Evolutionary conservation across 1,139 yeast species (phyloP), one percentile per base, ranked within the genome.

Genomic region (Protomyces macrosporus): DNA sequence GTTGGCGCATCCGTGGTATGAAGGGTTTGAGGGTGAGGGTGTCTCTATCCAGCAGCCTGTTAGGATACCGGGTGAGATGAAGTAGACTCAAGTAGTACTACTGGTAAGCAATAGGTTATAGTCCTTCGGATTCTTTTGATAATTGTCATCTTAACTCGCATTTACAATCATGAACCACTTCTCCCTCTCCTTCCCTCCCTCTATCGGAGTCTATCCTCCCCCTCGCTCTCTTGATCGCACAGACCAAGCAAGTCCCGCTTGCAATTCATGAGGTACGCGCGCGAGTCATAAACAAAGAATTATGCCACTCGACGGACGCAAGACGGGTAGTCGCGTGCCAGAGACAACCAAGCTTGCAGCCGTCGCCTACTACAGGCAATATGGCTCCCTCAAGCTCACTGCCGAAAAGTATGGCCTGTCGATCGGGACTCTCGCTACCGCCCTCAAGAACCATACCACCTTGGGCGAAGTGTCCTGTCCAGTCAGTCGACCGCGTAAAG

Each of bases 1-100:
- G 7, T 77, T 81, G 54, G 81, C 81, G 50, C 89, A 89, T 71
- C 77, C 75, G 30, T 90, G 97, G 97, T 74, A 40, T 42, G 62
- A 55, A 33, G 54, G 45, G 14, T 58, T 55, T 34, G 51, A 40
- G 32, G 62, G 62, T 34, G 51, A 40, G 32, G 62, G 62, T 16
- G 62, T 51, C 33, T 51, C 62, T 6, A 42, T 42, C 9, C 48
- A 42, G 48, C 48, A 42, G 48, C 48, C 48, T 42, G 48, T 42
- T 10, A 23, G 48, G 32, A 42, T 42, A 4, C 48, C 48, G 23
- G 48, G 48, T 42, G 48, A 42, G 48, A 42, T 42, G 48, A 42
- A 42, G 48, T 42, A 16, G 16, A 39, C 14, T 4, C 14, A n/a
- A 10, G 10, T 37, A 10, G 40, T 37, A 37, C 4, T n/a, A 14